Percentiles rank a stretch among this genome's conserved stretches.
Conservation (phyloP, 2,329 filamentous ascomycete genomes). For the Colletotrichum somersetense region DNA sequence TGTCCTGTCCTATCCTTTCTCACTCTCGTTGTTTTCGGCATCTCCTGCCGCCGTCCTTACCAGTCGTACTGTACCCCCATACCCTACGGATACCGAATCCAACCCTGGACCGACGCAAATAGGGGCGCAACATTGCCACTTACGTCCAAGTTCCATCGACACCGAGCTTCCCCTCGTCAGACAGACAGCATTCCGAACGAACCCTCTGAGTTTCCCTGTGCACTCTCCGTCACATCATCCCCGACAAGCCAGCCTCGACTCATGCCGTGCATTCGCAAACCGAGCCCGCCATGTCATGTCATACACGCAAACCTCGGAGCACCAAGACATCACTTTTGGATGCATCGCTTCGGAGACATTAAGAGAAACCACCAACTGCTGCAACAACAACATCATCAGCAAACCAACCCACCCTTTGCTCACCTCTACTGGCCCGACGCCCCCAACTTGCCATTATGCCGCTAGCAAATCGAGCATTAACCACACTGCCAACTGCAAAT, state of each 20-base stretch:
- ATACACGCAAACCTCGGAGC: slow-evolving; percentile 1
- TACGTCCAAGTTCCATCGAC: neutral
- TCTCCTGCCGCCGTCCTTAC: neutral
- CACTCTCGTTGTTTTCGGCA: neutral
- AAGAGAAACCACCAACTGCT: neutral
- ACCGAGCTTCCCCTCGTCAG: neutral
- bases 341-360: neutral
- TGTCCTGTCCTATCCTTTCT: too few species aligned
- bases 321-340: neutral
- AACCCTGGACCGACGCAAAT: neutral
- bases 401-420: slow-evolving; percentile 3
- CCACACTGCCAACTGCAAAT: neutral
- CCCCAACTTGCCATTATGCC: too few species aligned
- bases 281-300: neutral
- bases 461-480: neutral
- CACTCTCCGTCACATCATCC: neutral
- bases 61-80: neutral
- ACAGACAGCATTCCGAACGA: neutral
- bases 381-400: too few species aligned
- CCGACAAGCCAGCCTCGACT: neutral
- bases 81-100: neutral
- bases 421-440: slow-evolving; percentile 1
- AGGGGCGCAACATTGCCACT: neutral
- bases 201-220: neutral
- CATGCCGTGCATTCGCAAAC: slow-evolving; percentile 1